Conservation (phyloP, 2,329 filamentous ascomycete genomes). For the Hawksworthiomyces lignivorus region DNA sequence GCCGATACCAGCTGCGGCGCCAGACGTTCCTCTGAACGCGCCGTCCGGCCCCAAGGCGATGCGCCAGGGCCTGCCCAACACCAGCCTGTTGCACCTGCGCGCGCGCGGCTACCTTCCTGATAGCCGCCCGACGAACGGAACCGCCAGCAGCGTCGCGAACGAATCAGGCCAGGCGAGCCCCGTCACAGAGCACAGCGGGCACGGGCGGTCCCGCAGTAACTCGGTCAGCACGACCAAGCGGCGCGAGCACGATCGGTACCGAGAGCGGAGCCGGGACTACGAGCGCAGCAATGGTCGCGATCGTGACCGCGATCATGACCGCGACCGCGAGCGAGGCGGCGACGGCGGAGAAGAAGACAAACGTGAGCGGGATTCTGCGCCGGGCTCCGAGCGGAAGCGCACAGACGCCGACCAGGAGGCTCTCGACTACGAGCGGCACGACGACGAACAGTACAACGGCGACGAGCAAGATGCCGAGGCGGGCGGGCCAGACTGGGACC, state of each 20-base stretch:
- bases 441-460: constrained; percentile 4
- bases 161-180: constrained; percentile 12
- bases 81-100: constrained; percentile 60
- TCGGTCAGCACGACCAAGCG: constrained; percentile 26
- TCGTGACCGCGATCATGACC: constrained; percentile 9
- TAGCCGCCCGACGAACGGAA: constrained; percentile 16
- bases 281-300: constrained; percentile 20
- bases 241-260: constrained; percentile 28
- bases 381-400: no score
- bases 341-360: constrained; percentile 22
- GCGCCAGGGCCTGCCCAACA: constrained; percentile 81
- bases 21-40: constrained; percentile 56
- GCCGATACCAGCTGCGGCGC: constrained; percentile 13
- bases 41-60: constrained; percentile 93
- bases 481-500: background rate
- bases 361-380: constrained; percentile 24
- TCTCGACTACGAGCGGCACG: constrained; percentile 10
- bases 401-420: background rate
- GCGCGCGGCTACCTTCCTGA: constrained; percentile 31
- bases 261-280: constrained; percentile 22
- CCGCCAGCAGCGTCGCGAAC: background rate
- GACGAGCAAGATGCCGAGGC: background rate
- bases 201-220: constrained; percentile 39
- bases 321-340: constrained; percentile 17
- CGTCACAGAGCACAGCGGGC: constrained; percentile 20